Percentiles rank a stretch among this genome's conserved stretches.
Evolutionary conservation across 495 filamentous ascomycete species (phyloP).

Genomic region (Oidiodendron maius): DNA sequence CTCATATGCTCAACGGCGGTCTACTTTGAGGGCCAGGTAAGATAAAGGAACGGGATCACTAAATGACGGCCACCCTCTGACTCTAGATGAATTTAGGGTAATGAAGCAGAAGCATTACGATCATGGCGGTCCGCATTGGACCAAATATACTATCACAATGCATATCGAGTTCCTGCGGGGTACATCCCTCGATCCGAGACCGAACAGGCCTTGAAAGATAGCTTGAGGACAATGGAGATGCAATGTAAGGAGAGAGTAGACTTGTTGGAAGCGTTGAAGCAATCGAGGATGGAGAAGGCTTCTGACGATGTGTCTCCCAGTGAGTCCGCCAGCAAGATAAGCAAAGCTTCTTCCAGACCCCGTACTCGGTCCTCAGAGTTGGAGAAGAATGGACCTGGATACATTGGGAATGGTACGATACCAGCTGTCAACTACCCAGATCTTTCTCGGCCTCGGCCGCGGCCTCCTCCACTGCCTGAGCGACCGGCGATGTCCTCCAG

Average conservation of each 20-base stretch:
- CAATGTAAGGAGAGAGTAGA: constrained; percentile 94
- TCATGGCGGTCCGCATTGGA: constrained; percentile 90
- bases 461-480: constrained; percentile 46
- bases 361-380: constrained; percentile 12
- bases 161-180: constrained; percentile 61
- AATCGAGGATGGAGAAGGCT: constrained; percentile 52
- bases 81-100: constrained; percentile 51
- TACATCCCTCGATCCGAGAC: constrained; percentile 77
- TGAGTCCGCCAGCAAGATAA: constrained; percentile 16
- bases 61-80: neutral
- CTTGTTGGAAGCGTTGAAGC: constrained; percentile 72
- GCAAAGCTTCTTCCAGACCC: constrained; percentile 10
- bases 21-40: constrained; percentile 87
- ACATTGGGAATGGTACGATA: constrained; percentile 75
- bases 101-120: constrained; percentile 85
- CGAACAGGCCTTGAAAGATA: constrained; percentile 76
- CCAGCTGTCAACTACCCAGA: constrained; percentile 73
- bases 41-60: no score
- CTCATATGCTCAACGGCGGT: constrained; percentile 90
- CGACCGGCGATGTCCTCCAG: constrained; percentile 46
- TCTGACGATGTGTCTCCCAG: constrained; percentile 7
- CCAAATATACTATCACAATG: constrained; percentile 84
- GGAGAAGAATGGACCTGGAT: constrained; percentile 39
- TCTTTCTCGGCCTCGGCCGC: constrained; percentile 54
- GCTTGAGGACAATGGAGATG: constrained; percentile 73